Evolutionary conservation across 768 basidiomycete species (phyloP), one percentile per base, ranked within the genome.

Genomic region (Rhodotorula toruloides): DNA sequence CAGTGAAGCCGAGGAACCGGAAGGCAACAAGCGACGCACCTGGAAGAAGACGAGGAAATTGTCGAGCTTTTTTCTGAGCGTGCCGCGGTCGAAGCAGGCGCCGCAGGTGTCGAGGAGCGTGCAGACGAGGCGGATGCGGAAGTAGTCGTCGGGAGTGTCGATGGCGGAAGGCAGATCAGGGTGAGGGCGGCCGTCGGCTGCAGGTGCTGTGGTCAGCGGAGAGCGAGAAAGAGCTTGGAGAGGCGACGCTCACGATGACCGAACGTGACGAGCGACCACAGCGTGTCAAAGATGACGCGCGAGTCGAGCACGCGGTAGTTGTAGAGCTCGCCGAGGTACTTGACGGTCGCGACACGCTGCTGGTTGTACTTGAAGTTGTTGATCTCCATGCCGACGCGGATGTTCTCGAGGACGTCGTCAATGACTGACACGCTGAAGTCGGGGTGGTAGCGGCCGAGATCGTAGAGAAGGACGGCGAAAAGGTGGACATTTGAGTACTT

Each of bases 351-450:
- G 62, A 98, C 81, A 58, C 96, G 83, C 69, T 90, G 84, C 80
- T 99, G 96, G 76, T 98, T 98, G 69, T 87, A 86, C 77, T 86
- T 94, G 80, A 97, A 98, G 36, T 90, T 80, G 75, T 98, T 98
- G 76, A 90, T 88, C 75, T 98, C 96, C 72, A 98, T 78, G 0
- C 94, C 93, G 47, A 86, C 81, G 58, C 93, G 83, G 44, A 97
- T 83, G 76, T 98, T 90, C 77, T 99, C 96, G 52, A 98, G 81
- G 6, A 96, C 87, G 75, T 96, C 92, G 77, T 99, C 96, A 29
- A 98, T 87, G 34, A 98, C 85, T 17, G 85, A 83, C 55, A 96
- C 83, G 19, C 87, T 83, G 77, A 98, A 99, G 5, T 87, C 85
- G 16, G 92, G 87, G 71, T 90, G 90, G 77, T 94, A 96, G 34